Base-by-base conservation (phyloP, 2,329 filamentous ascomycete species). In the Curvularia spicifera region DNA sequence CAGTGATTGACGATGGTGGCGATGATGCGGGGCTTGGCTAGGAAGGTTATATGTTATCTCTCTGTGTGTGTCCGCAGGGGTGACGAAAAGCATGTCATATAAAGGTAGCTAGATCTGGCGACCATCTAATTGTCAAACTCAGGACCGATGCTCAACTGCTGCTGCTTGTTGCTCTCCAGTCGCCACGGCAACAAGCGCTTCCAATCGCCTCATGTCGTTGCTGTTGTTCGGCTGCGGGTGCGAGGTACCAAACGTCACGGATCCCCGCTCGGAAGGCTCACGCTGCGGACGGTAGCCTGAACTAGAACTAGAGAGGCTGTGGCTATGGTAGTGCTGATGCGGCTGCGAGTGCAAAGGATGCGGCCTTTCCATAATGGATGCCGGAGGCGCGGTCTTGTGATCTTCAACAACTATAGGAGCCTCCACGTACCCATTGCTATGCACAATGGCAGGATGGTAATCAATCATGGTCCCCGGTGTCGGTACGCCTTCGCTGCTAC, bases 141-240 rank as follows among this genome's bases (percentile, higher is more conserved):
- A 67, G 43, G 68, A 68, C 31, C 69, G 71, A 24, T 74, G 69
- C 15, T 68, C 71, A 18, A 75, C 72, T 20, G 70, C 9, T 31
- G 28, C 71, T 56, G 28, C 71, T 56, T 75, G 73, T 37, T 78
- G 81, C 70, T 87, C 85, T 60, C 83, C 83, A 2, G 86, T 88
- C 4, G 87, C 86, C 42, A 88, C 86, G 5, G 86, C 86, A n/a
- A 89, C 86, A 8, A 89, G 80, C 24, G 86, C 85, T 60, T 89
- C 84, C 5, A 89, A 74, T 39, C 85, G 79, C 48, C 81, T 78
- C 82, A 87, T 83, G 42, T 85, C 82, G 40, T 50, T 50, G 47
- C 79, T 78, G 5, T 77, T 59, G 65, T 57, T 78, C 49, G 60
- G 75, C 45, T 77, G 75, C 1, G 72, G 73, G 20, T 70, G 61